These are phyloP conservation scores for Penicillium fimorum DNA, from an alignment of 495 filamentous ascomycete species.

Conservation along the genomic window DNA sequence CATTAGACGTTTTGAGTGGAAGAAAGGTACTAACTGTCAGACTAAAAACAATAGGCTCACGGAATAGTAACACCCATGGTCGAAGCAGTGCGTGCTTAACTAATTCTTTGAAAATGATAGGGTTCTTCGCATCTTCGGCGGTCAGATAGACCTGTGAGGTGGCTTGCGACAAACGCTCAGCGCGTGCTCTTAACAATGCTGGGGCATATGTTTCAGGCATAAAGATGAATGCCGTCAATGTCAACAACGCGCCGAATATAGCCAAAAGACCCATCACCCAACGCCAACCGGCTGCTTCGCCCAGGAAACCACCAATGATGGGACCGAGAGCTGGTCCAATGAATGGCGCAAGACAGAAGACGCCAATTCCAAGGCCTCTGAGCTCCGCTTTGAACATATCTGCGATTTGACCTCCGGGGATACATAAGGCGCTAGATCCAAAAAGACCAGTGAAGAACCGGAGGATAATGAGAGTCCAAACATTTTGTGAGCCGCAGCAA, in stretches of 20 bases:
- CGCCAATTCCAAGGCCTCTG: conserved; percentile 55
- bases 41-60: too few species aligned
- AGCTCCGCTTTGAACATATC: conserved; percentile 61
- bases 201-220: too few species aligned
- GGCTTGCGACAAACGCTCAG: too few species aligned
- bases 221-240: too few species aligned
- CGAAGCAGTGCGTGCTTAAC: too few species aligned
- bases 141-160: too few species aligned
- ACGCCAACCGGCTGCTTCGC: conserved; percentile 53
- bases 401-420: conserved; percentile 66
- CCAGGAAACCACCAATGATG: conserved; percentile 56
- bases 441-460: conserved; percentile 72
- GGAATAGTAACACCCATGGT: too few species aligned
- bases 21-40: too few species aligned
- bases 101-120: too few species aligned
- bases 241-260: conserved; percentile 25
- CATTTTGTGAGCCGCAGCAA: conserved; percentile 55
- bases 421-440: conserved; percentile 64
- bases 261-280: conserved; percentile 55
- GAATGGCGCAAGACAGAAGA: conserved; percentile 62
- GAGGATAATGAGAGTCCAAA: conserved; percentile 60
- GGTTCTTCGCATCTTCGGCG: too few species aligned
- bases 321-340: conserved; percentile 59
- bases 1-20: too few species aligned
- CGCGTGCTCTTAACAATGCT: too few species aligned